Conservation (phyloP, 2,329 filamentous ascomycete genomes). For the Calonectria hongkongensis region DNA sequence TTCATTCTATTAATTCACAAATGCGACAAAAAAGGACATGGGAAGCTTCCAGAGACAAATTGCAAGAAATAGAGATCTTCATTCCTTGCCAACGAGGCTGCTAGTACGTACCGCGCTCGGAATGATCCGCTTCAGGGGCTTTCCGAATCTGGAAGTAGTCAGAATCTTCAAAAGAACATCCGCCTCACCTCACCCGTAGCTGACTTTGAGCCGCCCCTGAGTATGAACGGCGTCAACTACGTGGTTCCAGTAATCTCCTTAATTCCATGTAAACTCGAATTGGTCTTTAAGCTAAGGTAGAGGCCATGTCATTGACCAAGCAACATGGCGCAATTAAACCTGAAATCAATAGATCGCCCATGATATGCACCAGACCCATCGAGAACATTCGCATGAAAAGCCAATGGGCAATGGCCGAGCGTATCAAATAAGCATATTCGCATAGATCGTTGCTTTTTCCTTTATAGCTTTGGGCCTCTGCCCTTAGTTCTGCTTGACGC, state of each 20-base stretch:
- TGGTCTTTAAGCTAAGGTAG: not conserved
- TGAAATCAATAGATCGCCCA: not conserved
- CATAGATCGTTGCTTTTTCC: not conserved
- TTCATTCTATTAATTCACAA: not conserved
- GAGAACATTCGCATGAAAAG: conserved; percentile 10
- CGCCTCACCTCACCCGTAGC: not conserved
- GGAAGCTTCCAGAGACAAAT: not conserved
- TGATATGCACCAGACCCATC: conserved; percentile 11
- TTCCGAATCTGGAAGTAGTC: not conserved
- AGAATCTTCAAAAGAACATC: not conserved
- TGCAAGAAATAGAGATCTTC: conserved; percentile 7
- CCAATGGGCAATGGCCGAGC: conserved; percentile 1
- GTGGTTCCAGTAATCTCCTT: conserved; percentile 4
- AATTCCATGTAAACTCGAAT: not conserved
- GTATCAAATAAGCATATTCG: conserved; percentile 23
- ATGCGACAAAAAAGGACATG: not conserved
- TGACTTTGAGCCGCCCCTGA: not conserved
- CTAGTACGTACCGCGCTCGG: conserved; percentile 7
- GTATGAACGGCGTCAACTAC: not conserved
- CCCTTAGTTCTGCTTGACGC: not conserved
- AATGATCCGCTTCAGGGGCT: conserved; percentile 30
- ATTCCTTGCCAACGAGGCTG: not conserved
- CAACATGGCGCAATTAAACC: conserved; percentile 7
- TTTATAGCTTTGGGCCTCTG: not conserved
- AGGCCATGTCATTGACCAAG: not conserved